Conservation (phyloP, 345 rosid genomes). For the Dimocarpus longan region DNA sequence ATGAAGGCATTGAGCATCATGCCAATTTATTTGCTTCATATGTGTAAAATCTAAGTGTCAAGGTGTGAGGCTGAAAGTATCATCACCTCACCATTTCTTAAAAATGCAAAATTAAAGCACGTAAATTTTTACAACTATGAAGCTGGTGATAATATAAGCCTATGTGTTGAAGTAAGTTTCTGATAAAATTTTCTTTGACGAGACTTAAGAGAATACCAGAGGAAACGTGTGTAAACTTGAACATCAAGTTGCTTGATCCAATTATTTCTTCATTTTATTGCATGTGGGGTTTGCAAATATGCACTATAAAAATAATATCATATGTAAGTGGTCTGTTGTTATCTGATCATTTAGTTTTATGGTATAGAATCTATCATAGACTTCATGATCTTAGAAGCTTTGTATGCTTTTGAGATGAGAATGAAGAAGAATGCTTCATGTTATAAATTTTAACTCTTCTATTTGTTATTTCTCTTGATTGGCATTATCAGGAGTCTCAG, state of each 20-base stretch:
- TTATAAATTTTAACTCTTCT: not conserved
- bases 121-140: not conserved
- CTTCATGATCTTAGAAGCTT: slow-evolving; percentile 11
- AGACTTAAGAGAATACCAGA: not conserved
- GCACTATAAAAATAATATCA: no score
- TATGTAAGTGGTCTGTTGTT: not conserved
- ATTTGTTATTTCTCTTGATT: slow-evolving; percentile 22
- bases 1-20: slow-evolving; percentile 6
- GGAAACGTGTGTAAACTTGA: not conserved
- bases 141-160: not conserved
- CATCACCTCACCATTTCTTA: not conserved
- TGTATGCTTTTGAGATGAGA: not conserved
- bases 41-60: slow-evolving; percentile 7
- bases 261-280: not conserved
- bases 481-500: slow-evolving; percentile 77
- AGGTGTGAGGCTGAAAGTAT: slow-evolving; percentile 13
- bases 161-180: slow-evolving; percentile 4
- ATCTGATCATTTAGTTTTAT: not conserved
- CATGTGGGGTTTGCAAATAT: no score
- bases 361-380: not conserved
- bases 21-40: slow-evolving; percentile 10
- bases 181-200: not conserved
- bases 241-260: no score
- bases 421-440: not conserved
- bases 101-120: slow-evolving; percentile 2